Conservation (phyloP, 2,329 filamentous ascomycete species). For the Neofusicoccum cordaticola region DNA sequence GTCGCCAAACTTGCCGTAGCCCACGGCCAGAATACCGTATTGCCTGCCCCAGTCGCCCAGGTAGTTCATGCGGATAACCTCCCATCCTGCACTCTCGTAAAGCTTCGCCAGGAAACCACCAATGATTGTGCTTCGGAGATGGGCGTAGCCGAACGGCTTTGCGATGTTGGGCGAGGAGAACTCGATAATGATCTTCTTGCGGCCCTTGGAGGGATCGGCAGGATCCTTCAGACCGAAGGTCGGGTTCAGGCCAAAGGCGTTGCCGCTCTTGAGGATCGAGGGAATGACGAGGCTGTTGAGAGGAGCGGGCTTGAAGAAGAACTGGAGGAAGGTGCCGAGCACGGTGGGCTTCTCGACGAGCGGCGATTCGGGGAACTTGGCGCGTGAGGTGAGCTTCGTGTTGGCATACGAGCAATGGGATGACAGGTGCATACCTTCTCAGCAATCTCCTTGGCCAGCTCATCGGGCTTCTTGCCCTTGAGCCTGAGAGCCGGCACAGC, state of each 20-base stretch:
- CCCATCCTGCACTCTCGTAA: slow-evolving; percentile 67
- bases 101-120: slow-evolving; percentile 70
- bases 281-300: slow-evolving; percentile 67
- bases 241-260: slow-evolving; percentile 62
- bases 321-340: slow-evolving; percentile 69
- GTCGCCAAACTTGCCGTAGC: slow-evolving; percentile 71
- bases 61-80: slow-evolving; percentile 71
- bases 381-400: not conserved
- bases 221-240: slow-evolving; percentile 60
- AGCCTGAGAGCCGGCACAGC: slow-evolving; percentile 76
- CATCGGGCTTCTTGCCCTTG: slow-evolving; percentile 62
- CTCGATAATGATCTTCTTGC: slow-evolving; percentile 71
- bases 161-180: slow-evolving; percentile 86
- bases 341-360: slow-evolving; percentile 68
- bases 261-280: slow-evolving; percentile 61
- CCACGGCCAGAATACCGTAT: slow-evolving; percentile 68
- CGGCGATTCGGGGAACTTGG: slow-evolving; percentile 69
- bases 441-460: slow-evolving; percentile 54
- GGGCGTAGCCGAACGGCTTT: slow-evolving; percentile 75
- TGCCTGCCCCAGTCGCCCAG: slow-evolving; percentile 78
- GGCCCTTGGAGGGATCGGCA: slow-evolving; percentile 57
- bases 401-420: not conserved
- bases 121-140: slow-evolving; percentile 74
- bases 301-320: slow-evolving; percentile 73
- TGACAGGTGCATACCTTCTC: slow-evolving; percentile 37